Evolutionary conservation across 2,329 filamentous ascomycete species (phyloP).

Genomic region (Fusarium sublunatum): DNA sequence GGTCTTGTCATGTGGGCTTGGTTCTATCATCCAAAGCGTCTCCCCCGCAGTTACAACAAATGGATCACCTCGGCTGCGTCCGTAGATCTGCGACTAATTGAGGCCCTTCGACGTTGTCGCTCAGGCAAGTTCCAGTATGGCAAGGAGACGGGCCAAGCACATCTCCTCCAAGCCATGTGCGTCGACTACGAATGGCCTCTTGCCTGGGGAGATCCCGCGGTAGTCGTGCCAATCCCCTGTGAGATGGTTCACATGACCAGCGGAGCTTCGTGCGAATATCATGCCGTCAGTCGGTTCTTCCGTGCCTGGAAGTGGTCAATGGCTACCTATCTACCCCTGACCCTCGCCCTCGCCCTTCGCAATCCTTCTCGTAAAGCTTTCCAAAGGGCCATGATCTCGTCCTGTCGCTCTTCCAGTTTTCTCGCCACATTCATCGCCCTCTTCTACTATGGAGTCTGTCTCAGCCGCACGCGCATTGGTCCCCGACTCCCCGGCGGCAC

Average conservation of each 20-base stretch:
- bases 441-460: conserved; percentile 88
- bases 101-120: conserved; percentile 75
- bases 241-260: conserved; percentile 85
- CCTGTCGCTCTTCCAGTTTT: conserved; percentile 79
- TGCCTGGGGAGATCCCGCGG: conserved; percentile 78
- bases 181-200: conserved; percentile 74
- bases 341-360: conserved; percentile 70
- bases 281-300: conserved; percentile 75
- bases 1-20: conserved; percentile 89
- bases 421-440: conserved; percentile 80
- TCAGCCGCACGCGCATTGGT: conserved; percentile 78
- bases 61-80: conserved; percentile 85
- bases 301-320: conserved; percentile 79
- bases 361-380: conserved; percentile 59
- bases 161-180: conserved; percentile 77
- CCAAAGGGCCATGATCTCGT: conserved; percentile 67
- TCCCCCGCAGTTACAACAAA: conserved; percentile 79
- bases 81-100: conserved; percentile 78
- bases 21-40: conserved; percentile 78
- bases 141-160: conserved; percentile 75
- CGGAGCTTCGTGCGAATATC: conserved; percentile 78
- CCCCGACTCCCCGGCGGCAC: conserved; percentile 70
- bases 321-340: conserved; percentile 80
- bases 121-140: conserved; percentile 76
- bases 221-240: conserved; percentile 79